Base-by-base conservation (phyloP, 805 yeast species). In the Cephaloascus fragrans region DNA sequence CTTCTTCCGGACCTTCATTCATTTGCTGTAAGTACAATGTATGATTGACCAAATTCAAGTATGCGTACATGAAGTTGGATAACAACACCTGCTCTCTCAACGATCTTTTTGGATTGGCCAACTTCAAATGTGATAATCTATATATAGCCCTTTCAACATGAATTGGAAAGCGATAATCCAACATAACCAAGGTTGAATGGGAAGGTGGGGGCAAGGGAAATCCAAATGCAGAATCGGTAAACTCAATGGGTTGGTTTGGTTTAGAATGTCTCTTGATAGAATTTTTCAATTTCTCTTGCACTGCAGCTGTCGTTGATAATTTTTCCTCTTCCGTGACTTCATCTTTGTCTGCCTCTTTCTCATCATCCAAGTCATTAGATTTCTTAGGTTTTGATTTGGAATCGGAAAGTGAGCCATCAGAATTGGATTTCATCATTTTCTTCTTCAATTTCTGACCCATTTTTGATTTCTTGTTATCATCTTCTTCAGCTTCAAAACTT, bases 51-150 rank as follows among this genome's bases (percentile, higher is more conserved):
- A 93, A 67, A 54, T 93, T 90, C 67, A 93, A 71, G 59, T 93
- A 93, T 0, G 97, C 90, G 55, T 93, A 93, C 98, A 93, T 93
- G 73, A 93, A 93, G 57, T 93, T 93, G 42, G 96, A 86, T 46
- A 93, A 62, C 37, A 93, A 58, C 2, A 93, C 98, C 56, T 93
- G 98, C 56, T 93, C 97, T 31, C 88, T 71, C 44, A 93, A 63
- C 20, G 94, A 93, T 42, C 97, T 68, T 53, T 87, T 83, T 1
- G 97, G 90, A 58, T 93, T 95, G 19, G 97, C 96, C 46, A 93
- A 69, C 57, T 93, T 93, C 55, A 93, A 64, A 59, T 93, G 98
- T 39, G 96, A 84, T 40, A 93, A 67, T 41, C 98, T 67, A 59
- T 93, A 93, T 38, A 93, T 84, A 0, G 98, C 98, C 32, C 98